phyloP scores from a whole-genome alignment of 75 land plant genomes.

The Sequoiadendron giganteum region DNA sequence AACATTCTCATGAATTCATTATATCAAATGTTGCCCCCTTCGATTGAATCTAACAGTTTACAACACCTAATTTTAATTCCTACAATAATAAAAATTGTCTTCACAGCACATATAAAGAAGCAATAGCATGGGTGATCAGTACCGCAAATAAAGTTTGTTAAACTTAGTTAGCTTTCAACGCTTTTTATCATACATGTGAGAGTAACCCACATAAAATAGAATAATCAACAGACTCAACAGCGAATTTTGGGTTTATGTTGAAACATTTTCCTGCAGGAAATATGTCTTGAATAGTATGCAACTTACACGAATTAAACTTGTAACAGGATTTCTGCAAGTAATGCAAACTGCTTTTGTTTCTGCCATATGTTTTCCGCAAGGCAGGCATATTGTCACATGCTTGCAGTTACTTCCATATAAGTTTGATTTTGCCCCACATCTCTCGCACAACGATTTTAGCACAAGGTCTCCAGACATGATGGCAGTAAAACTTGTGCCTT shows the following conservation, averaged over 20 bases:
- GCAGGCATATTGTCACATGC: conserved; percentile 79
- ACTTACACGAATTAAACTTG: conserved; percentile 71
- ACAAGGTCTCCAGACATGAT: conserved; percentile 65
- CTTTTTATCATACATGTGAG: no score
- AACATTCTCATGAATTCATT: background rate
- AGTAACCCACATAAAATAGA: background rate
- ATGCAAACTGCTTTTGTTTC: conserved; percentile 50
- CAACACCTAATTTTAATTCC: background rate
- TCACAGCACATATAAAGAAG: background rate
- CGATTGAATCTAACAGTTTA: background rate
- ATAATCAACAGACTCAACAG: background rate
- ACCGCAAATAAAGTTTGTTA: no score
- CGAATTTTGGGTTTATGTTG: background rate
- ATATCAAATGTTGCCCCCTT: background rate
- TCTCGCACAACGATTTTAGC: conserved; percentile 66
- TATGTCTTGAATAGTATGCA: background rate
- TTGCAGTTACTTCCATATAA: conserved; percentile 88
- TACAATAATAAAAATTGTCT: background rate
- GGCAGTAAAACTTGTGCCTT: background rate
- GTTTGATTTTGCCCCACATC: conserved; percentile 64
- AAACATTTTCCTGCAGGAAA: background rate
- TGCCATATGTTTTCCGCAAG: conserved; percentile 86
- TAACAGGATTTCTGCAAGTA: conserved; percentile 57
- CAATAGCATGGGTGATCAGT: background rate
- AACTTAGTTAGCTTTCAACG: no score